phyloP scores from a whole-genome alignment of 2,329 filamentous ascomycete species.

The Trichoderma gracile region DNA sequence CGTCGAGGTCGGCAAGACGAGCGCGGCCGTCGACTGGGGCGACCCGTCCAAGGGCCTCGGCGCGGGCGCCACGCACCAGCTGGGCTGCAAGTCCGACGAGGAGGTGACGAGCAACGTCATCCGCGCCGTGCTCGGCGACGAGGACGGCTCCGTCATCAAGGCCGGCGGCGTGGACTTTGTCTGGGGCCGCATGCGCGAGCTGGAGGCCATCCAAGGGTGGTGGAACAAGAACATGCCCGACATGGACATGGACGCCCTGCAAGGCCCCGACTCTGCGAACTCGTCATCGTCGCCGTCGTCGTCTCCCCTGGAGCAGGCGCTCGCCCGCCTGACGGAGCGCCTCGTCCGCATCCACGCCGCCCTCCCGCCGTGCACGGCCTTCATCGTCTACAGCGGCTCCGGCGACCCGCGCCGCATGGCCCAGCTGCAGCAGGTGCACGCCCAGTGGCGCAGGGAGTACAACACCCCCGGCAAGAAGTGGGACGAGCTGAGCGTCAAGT shows the following conservation, averaged over 20 bases:
- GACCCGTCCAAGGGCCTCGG: slow-evolving; percentile 65
- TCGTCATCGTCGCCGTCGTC: slow-evolving; percentile 26
- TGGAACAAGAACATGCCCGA: slow-evolving; percentile 59
- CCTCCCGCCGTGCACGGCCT: slow-evolving; percentile 64
- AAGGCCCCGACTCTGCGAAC: slow-evolving; percentile 25
- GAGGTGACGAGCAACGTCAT: slow-evolving; percentile 57
- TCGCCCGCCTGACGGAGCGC: slow-evolving; percentile 49
- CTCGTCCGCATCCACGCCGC: slow-evolving; percentile 57
- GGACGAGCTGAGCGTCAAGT: slow-evolving; percentile 66
- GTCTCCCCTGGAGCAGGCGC: slow-evolving; percentile 48
- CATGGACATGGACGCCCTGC: slow-evolving; percentile 20
- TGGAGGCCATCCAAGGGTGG: slow-evolving; percentile 67
- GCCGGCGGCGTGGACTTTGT: slow-evolving; percentile 66
- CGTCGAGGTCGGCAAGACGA: slow-evolving; percentile 59
- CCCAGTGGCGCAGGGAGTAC: slow-evolving; percentile 64
- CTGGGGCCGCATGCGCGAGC: slow-evolving; percentile 65
- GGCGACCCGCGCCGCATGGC: slow-evolving; percentile 69
- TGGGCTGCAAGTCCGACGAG: slow-evolving; percentile 61
- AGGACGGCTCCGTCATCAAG: slow-evolving; percentile 57
- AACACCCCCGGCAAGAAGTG: slow-evolving; percentile 64
- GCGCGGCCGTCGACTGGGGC: slow-evolving; percentile 87
- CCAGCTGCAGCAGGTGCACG: slow-evolving; percentile 59
- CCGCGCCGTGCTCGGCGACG: slow-evolving; percentile 60
- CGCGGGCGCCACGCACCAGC: slow-evolving; percentile 55
- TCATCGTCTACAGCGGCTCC: slow-evolving; percentile 66